These are phyloP conservation scores for Syzygium syzygioides DNA, from an alignment of 441 rosid genomes.

Conservation along the genomic window DNA sequence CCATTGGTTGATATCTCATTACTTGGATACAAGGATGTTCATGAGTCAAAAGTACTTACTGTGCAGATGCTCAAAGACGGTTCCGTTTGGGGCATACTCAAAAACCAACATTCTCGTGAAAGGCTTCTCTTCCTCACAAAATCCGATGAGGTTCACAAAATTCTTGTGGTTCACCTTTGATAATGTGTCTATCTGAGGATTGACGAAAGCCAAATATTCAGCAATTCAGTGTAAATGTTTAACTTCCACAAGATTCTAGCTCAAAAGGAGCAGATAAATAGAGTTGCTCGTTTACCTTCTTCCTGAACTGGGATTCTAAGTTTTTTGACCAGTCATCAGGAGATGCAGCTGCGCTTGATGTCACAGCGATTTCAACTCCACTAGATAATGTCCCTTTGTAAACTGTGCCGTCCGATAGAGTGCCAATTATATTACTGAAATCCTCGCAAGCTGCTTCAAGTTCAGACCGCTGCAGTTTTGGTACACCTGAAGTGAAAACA, in stretches of 20 bases:
- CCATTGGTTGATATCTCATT: not conserved
- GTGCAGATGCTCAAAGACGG: slow-evolving; percentile 90
- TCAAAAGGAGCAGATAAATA: not conserved
- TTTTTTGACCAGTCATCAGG: slow-evolving; percentile 54
- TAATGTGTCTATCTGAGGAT: slow-evolving; percentile 64
- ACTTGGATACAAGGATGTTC: not conserved
- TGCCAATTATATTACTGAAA: slow-evolving; percentile 89
- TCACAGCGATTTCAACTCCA: slow-evolving; percentile 88
- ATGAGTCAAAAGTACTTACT: slow-evolving; percentile 38
- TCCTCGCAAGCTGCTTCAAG: slow-evolving; percentile 95
- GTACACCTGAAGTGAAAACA: slow-evolving; percentile 53
- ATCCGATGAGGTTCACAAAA: slow-evolving; percentile 81
- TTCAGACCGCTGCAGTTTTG: slow-evolving; percentile 77
- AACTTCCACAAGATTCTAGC: not conserved
- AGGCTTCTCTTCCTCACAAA: slow-evolving; percentile 78
- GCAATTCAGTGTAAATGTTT: not conserved
- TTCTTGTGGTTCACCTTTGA: slow-evolving; percentile 91
- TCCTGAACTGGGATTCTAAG: slow-evolving; percentile 61
- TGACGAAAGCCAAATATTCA: not conserved
- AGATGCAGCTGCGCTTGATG: slow-evolving; percentile 44
- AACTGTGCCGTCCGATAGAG: slow-evolving; percentile 55
- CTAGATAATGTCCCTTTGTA: slow-evolving; percentile 92
- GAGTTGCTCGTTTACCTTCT: slow-evolving; percentile 49
- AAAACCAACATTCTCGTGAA: slow-evolving; percentile 91
- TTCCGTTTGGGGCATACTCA: slow-evolving; percentile 95